These are phyloP conservation scores for Aspergillus kassunensis DNA, from an alignment of 495 filamentous ascomycete species.

Conservation along the genomic window DNA sequence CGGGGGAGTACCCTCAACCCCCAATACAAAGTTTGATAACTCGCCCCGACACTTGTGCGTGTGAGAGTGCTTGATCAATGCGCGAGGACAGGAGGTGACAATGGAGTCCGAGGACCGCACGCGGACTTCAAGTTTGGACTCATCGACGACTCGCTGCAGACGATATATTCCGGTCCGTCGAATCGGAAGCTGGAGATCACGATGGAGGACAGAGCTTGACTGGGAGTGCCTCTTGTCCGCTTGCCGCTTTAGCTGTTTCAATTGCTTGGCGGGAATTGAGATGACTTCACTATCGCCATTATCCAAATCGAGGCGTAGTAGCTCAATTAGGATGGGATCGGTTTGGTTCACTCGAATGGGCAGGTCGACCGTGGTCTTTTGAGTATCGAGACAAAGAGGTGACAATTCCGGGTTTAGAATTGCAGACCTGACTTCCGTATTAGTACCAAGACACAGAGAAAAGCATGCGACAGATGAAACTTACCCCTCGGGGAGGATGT, in stretches of 20 bases:
- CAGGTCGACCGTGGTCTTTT: slow-evolving; percentile 56
- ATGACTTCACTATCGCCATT: slow-evolving; percentile 74
- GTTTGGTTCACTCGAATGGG: slow-evolving; percentile 93
- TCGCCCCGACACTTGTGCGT: slow-evolving; percentile 75
- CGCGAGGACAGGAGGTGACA: slow-evolving; percentile 79
- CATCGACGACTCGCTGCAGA: slow-evolving; percentile 78
- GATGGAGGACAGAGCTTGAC: slow-evolving; percentile 47
- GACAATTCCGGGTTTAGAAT: slow-evolving; percentile 73
- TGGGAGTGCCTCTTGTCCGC: slow-evolving; percentile 49
- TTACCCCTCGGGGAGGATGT: slow-evolving; percentile 93
- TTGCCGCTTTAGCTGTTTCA: slow-evolving; percentile 61
- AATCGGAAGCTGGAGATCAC: slow-evolving; percentile 57
- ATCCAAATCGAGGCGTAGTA: slow-evolving; percentile 78
- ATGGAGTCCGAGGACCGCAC: slow-evolving; percentile 67
- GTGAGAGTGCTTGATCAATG: slow-evolving; percentile 59
- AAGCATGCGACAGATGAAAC: slow-evolving; percentile 19
- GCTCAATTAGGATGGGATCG: slow-evolving; percentile 76
- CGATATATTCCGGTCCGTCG: slow-evolving; percentile 85
- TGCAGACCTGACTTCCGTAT: slow-evolving; percentile 57
- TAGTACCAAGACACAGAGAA: neutral
- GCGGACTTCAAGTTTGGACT: slow-evolving; percentile 89
- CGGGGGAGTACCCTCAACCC: slow-evolving; percentile 87
- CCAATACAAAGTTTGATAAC: slow-evolving; percentile 74
- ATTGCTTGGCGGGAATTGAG: slow-evolving; percentile 64
- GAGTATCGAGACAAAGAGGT: slow-evolving; percentile 72